Base-by-base conservation (phyloP, 805 yeast genomes). In the Pichia deserticola region DNA sequence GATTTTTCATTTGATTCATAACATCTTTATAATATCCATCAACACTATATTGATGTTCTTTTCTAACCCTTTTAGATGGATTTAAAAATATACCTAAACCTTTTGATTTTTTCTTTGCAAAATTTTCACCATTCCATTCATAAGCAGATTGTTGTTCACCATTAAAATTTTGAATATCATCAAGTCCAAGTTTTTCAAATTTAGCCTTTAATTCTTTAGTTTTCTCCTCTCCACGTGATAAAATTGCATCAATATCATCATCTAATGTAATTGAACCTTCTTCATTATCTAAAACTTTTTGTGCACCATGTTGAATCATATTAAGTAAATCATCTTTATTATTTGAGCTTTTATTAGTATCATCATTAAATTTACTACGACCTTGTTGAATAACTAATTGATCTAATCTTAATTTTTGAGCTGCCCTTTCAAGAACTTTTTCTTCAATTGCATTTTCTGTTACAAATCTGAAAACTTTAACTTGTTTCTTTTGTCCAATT, bases 261-360 rank as follows among this genome's bases (percentile, higher is more conserved):
- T 79, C 81, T n/a, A 58, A 51, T 5, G 52, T 64, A 28, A 57
- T 53, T 29, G 43, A 60, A 44, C 53, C 55, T 6, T 40, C 58
- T 12, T 61, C 57, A 29, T 64, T 60, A 53, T 86, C 92, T 64
- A 93, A 85, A 20, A 93, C 90, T 42, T 82, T 80, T 63, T 85
- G 84, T 1, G 99, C 99, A 51, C 99, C 99, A 66, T 84, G 96
- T 66, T 92, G 98, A 65, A 92, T 92, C 98, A 93, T 93, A 44
- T 86, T 88, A 28, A 92, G 70, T 59, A 92, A 77, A 61, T 90
- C 98, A 59, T 89, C 97, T 61, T 87, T 86, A 5, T 76, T 68
- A 57, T 75, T 82, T 7, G 45, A 20, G 11, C 30, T 50, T 47
- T 73, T 74, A 8, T 50, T 50, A 10, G 49, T 50, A 6, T 53